Evolutionary conservation across 2,329 filamentous ascomycete genomes (phyloP).

Genomic region (Trichophyton simii): DNA sequence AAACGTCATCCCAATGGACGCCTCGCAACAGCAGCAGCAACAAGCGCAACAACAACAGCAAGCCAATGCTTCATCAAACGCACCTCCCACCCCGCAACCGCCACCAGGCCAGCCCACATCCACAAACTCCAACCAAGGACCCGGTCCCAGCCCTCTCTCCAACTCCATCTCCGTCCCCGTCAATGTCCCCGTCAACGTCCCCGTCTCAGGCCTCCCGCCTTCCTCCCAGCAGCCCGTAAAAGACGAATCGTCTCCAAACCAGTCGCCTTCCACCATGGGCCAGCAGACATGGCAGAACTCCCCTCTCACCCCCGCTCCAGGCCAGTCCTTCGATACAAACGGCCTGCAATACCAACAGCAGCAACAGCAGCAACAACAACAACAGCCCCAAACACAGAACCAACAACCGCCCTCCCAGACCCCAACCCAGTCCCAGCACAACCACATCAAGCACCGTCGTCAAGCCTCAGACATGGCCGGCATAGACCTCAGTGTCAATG

Average conservation of each 20-base stretch:
- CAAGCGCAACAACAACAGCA: slow-evolving; percentile 13
- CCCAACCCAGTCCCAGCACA: neutral
- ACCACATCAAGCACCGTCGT: slow-evolving; percentile 35
- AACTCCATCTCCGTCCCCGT: neutral
- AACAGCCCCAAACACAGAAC: neutral
- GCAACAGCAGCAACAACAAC: neutral
- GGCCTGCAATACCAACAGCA: slow-evolving; percentile 12
- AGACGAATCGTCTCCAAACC: slow-evolving; percentile 50
- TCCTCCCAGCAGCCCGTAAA: slow-evolving; percentile 41
- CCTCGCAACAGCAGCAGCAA: slow-evolving; percentile 21
- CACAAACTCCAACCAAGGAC: neutral
- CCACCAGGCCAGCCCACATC: neutral
- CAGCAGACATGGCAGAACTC: slow-evolving; percentile 1
- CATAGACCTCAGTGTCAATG: slow-evolving; percentile 39
- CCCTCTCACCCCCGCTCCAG: neutral
- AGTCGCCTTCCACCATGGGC: slow-evolving; percentile 42
- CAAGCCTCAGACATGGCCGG: slow-evolving; percentile 51
- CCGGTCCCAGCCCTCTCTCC: neutral
- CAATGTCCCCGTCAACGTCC: no score
- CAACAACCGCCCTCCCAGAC: neutral
- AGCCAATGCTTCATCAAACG: slow-evolving; percentile 13
- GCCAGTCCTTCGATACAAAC: slow-evolving; percentile 12
- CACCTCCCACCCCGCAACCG: slow-evolving; percentile 11
- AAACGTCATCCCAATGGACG: slow-evolving; percentile 50
- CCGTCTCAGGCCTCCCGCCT: neutral